Base-by-base conservation (phyloP, 176 grass and related monocot genomes). In the Oryza glumipatula region DNA sequence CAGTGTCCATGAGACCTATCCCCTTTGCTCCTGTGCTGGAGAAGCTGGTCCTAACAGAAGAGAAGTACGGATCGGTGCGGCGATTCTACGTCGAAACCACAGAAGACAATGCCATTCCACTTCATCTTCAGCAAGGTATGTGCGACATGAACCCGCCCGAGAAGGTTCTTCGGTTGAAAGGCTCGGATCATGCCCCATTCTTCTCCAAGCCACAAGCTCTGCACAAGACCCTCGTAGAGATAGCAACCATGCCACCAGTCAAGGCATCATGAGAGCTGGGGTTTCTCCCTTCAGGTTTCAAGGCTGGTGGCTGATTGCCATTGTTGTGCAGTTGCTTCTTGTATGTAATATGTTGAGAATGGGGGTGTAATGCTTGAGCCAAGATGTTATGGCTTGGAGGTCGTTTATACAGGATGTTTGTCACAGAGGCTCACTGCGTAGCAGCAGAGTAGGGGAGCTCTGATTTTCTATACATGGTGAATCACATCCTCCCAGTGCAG, bases 131-230 rank as follows among this genome's bases (percentile, higher is more conserved):
- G 74, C 91, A 99, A 79, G 89, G 80, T 44, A 88, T 96, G 88
- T 99, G 96, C 9, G 32, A 52, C 22, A 14, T 67, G 35, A 89
- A 86, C 79, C 93, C 91, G 1, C 93, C 96, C 0, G 96, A 99
- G 81, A 99, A 91, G 72, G 68, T 91, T 61, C 78, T 99, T 52
- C 90, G 89, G 67, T n/a, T 99, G 72, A 99, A 96, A 80, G 89
- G 94, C 15, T 84, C 96, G 0, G 96, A 99, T 78, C 96, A 96
- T 48, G 91, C 96, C 0, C 96, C 96, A 14, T 99, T 99, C 91
- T 99, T 99, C 88, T 99, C 96, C 3, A 99, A 91, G 87, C 96
- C 96, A 0, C 96, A 94, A 66, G 93, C 94, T 48, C 83, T 99
- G 71, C 91, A 99, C 88, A 99, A 86, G 61, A 28, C 91, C 0